Evolutionary conservation across 345 rosid genomes (phyloP).

Genomic region (Populus pruinosa): DNA sequence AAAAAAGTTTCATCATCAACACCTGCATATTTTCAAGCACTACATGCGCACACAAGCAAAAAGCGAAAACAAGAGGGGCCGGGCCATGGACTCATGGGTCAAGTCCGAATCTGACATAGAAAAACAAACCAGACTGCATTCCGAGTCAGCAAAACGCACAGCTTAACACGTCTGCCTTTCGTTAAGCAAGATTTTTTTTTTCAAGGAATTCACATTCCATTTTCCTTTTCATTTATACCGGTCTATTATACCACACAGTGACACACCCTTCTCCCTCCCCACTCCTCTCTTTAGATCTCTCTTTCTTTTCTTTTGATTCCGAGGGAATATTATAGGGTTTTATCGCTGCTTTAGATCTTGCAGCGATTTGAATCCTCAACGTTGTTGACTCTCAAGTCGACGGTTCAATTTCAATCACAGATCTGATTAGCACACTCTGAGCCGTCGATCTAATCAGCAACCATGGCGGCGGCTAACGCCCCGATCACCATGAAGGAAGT

Average conservation of each 20-base stretch:
- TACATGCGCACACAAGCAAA: not conserved
- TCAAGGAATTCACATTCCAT: not conserved
- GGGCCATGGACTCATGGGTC: not conserved
- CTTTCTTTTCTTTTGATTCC: not conserved
- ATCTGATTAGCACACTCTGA: slow-evolving; percentile 34
- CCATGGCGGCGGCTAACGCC: slow-evolving; percentile 90
- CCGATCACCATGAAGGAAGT: slow-evolving; percentile 94
- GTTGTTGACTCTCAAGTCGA: not conserved
- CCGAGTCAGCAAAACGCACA: not conserved
- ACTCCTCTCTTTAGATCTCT: not conserved
- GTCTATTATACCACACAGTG: not conserved
- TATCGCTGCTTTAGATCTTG: slow-evolving; percentile 17
- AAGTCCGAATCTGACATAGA: not conserved
- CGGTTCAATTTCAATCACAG: slow-evolving; percentile 23
- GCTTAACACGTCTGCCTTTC: not conserved
- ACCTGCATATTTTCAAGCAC: not conserved
- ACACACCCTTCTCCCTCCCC: not conserved
- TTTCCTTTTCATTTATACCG: not conserved
- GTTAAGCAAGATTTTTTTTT: not conserved
- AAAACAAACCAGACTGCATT: not conserved
- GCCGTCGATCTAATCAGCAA: slow-evolving; percentile 39
- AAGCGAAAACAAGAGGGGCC: not conserved
- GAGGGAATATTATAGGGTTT: not conserved
- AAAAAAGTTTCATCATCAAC: too few relatives aligned
- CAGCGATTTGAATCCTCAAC: slow-evolving; percentile 15